phyloP scores from a whole-genome alignment of 257 asterid genomes.

The Rauvolfia tetraphylla region DNA sequence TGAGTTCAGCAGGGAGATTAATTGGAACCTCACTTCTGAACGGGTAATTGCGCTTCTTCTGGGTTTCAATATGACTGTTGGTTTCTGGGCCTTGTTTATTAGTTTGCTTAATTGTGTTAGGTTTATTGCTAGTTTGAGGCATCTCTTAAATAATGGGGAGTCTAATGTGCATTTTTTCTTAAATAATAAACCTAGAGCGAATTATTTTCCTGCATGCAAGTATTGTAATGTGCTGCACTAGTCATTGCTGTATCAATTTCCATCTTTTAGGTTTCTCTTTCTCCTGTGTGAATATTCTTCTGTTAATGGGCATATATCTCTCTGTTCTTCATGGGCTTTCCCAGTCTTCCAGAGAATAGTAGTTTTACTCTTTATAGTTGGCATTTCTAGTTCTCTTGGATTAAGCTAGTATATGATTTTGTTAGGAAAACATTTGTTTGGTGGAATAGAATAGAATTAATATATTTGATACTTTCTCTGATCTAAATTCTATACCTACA shows the following conservation, averaged over 20 bases:
- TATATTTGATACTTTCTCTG: too few relatives aligned
- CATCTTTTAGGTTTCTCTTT: too few relatives aligned
- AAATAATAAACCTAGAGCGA: background rate
- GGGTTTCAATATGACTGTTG: background rate
- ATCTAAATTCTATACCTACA: too few relatives aligned
- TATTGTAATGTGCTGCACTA: background rate
- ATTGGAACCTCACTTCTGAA: too few relatives aligned
- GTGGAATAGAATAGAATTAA: too few relatives aligned
- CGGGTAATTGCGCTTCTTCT: background rate
- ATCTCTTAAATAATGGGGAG: background rate
- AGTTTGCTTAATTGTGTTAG: background rate
- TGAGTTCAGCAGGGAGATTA: background rate
- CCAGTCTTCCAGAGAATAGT: too few relatives aligned
- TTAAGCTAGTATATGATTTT: too few relatives aligned
- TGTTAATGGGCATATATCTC: background rate
- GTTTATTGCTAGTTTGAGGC: background rate
- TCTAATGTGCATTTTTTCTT: background rate
- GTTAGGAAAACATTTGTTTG: too few relatives aligned
- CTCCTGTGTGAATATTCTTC: background rate
- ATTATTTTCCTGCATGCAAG: constrained; percentile 4
- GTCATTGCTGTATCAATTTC: background rate
- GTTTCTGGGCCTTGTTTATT: background rate
- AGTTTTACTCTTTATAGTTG: too few relatives aligned
- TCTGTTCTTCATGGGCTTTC: too few relatives aligned
- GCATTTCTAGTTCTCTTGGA: too few relatives aligned